Evolutionary conservation across 2,329 filamentous ascomycete genomes (phyloP).

Genomic region (Aspergillus fumigatiaffinis): DNA sequence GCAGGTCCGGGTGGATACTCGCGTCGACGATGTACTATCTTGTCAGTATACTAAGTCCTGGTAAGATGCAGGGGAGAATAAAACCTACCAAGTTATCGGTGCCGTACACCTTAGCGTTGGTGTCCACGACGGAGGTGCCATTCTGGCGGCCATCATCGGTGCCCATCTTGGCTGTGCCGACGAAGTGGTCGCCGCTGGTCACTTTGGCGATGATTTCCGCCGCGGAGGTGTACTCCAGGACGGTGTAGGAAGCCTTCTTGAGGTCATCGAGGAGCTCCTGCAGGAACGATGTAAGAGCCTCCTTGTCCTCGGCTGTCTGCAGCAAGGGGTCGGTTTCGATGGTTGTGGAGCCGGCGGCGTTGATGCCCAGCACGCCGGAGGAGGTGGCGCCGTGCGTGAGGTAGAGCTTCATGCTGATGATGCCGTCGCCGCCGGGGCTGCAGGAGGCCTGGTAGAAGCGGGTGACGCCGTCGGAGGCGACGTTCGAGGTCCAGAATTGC

Average conservation of each 20-base stretch:
- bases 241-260: constrained; percentile 7
- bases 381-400: constrained; percentile 20
- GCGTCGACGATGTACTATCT: constrained; percentile 60
- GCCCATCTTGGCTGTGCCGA: constrained; percentile 59
- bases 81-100: constrained; percentile 56
- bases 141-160: constrained; percentile 50
- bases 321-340: constrained; percentile 13
- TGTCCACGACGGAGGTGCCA: constrained; percentile 60
- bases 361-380: constrained; percentile 13
- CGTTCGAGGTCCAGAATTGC: constrained; percentile 21
- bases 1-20: constrained; percentile 65
- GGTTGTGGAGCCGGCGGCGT: constrained; percentile 9
- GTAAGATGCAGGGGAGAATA: no score
- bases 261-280: constrained; percentile 11
- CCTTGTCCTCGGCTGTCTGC: constrained; percentile 13
- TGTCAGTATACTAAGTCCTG: background rate
- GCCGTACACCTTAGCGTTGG: constrained; percentile 61
- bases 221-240: constrained; percentile 12
- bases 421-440: constrained; percentile 9
- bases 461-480: constrained; percentile 13
- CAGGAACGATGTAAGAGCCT: constrained; percentile 11
- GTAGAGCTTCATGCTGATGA: constrained; percentile 18
- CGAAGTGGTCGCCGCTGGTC: constrained; percentile 45
- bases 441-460: constrained; percentile 20
- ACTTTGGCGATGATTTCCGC: constrained; percentile 25